Evolutionary conservation across 2,329 filamentous ascomycete species (phyloP), one percentile per base, ranked within the genome.

Genomic region (Colletotrichum ledebouriae): DNA sequence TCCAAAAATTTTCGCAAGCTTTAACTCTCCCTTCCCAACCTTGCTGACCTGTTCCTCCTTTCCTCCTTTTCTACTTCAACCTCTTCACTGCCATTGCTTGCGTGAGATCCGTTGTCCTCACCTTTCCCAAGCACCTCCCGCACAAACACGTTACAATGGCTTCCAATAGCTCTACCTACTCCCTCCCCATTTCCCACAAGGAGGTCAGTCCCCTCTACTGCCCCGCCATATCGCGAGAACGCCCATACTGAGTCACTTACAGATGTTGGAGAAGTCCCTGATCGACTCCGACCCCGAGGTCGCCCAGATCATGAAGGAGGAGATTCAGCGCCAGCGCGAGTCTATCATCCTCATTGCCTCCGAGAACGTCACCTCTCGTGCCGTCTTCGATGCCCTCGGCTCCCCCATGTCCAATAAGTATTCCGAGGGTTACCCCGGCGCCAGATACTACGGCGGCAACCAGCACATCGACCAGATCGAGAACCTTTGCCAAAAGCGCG

Each of bases 341-440:
- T 98, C 94, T 76, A 97, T 99, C 83, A 93, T 98, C 78, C 91
- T 99, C 80, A 99, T 99, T 77, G 95, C 96, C 78, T 98, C 96
- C 65, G 96, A 99, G 87, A 99, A 99, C 87, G 94, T 99, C 84
- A 99, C 96, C 67, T 99, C 96, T 71, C 94, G 94, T 76, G 94
- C 96, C 76, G 96, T 99, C 77, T 97, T 97, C 85, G 94, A 99
- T 85, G 96, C 96, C 70, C 90, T 99, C 73, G 96, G 96, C 77
- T 94, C 91, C 67, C 92, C 92, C 81, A 97, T 96, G 92, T 94
- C 93, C 83, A 97, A 99, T 89, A 99, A 99, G 87, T 99, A 99
- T 89, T 98, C 94, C 17, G 96, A 99, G 87, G 96, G 96, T 73
- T 97, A 97, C 82, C 96, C 96, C 74, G 96, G 96, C 80, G 96